A percentile compares a stretch with the other conserved stretches of the same genome.
phyloP scores from a whole-genome alignment of 108 stramenopile genomes.

The Nitzschia putrida region DNA sequence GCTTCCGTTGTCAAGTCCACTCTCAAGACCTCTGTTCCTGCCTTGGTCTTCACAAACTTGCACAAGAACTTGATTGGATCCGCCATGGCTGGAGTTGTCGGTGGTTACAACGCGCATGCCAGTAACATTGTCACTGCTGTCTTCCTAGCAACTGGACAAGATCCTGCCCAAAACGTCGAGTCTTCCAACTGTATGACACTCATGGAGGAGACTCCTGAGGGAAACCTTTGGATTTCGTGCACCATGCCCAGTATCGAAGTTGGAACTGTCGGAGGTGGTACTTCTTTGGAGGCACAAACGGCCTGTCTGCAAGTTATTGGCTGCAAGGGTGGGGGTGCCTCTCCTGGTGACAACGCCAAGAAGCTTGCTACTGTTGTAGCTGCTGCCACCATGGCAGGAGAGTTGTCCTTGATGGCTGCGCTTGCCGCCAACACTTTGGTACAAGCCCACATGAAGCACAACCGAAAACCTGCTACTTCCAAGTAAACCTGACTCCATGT shows the following conservation, averaged over 20 bases:
- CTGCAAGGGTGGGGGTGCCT: conserved; percentile 82
- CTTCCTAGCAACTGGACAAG: conserved; percentile 98
- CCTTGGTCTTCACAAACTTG: conserved; percentile 90
- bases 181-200: conserved; percentile 92
- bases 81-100: conserved; percentile 94
- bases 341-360: conserved; percentile 91
- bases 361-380: conserved; percentile 93
- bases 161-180: conserved; percentile 99
- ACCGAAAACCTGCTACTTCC: conserved; percentile 71
- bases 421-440: conserved; percentile 89
- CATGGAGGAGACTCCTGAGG: conserved; percentile 87
- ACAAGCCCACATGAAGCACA: conserved; percentile 87
- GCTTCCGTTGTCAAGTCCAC: conserved; percentile 77
- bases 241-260: conserved; percentile 99
- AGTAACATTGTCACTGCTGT: conserved; percentile 98
- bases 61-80: conserved; percentile 98
- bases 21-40: conserved; percentile 92
- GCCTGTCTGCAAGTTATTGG: conserved; percentile 94
- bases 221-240: conserved; percentile 89
- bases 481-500: too few relatives aligned
- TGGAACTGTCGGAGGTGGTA: conserved; percentile 98
- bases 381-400: conserved; percentile 94
- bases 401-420: conserved; percentile 95
- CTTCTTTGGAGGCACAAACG: conserved; percentile 90
- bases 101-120: conserved; percentile 98